phyloP scores from a whole-genome alignment of 1,284 basidiomycete species.

The Cerrena zonata region DNA sequence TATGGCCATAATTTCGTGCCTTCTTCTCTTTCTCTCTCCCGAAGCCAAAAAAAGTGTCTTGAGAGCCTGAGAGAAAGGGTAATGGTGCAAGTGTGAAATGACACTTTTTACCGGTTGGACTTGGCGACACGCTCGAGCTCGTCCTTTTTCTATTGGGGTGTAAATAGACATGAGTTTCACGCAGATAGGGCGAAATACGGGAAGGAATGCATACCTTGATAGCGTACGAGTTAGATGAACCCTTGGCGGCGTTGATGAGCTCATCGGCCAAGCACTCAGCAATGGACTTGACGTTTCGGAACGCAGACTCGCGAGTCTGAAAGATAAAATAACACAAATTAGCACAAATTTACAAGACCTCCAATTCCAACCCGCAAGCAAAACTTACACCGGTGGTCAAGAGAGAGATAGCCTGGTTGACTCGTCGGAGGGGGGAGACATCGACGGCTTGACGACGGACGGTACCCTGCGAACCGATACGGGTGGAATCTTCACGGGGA shows the following conservation, averaged over 20 bases:
- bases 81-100: not conserved
- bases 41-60: not conserved
- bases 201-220: constrained; percentile 70
- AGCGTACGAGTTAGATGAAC: constrained; percentile 99
- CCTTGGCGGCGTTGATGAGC: constrained; percentile 99
- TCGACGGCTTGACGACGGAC: constrained; percentile 99
- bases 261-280: constrained; percentile 99
- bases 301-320: constrained; percentile 96
- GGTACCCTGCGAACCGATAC: constrained; percentile 99
- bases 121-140: constrained; percentile 99
- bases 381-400: constrained; percentile 87
- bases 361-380: too few species aligned
- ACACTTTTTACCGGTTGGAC: constrained; percentile 85
- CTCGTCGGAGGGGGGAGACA: constrained; percentile 95
- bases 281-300: constrained; percentile 99
- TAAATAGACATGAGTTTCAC: constrained; percentile 7
- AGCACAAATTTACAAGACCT: too few species aligned
- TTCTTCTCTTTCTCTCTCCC: not conserved
- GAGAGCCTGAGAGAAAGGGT: not conserved
- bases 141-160: constrained; percentile 72
- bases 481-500: constrained; percentile 98
- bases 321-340: not conserved
- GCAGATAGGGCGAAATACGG: not conserved
- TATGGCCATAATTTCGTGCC: not conserved
- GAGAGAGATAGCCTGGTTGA: constrained; percentile 96